Base-by-base conservation (phyloP, 176 grass and related monocot species). In the Eragrostis curvula region DNA sequence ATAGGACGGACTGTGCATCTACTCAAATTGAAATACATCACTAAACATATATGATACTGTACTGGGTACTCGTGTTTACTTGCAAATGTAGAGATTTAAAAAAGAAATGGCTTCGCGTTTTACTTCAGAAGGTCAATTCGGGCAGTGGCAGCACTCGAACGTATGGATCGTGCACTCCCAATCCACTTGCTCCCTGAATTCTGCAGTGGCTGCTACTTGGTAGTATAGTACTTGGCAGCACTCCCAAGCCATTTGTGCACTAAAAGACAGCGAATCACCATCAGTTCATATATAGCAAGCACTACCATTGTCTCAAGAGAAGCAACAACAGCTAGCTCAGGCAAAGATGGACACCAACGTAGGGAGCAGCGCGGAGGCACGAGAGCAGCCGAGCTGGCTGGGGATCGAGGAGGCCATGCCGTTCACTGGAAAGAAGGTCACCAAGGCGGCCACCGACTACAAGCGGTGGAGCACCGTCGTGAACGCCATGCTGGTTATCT, bases 401-500 rank as follows among this genome's bases (percentile, higher is more conserved):
- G 58, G 8, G 72, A 67, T 71, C n/a, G 66, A 85, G 66, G 83
- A 83, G 79, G 79, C 7, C n/a, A 21, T 66, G 60, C 42, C 73
- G 68, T 42, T 86, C n/a, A 43, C 49, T 42, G 45, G 50, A 57
- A 90, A 81, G 77, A 85, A 73, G 71, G 8, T 1, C 21, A 11
- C 18, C 39, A 84, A 85, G 42, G 16, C 17, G 51, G 8, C 78
- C 29, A 5, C 12, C 15, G 17, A 17, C 85, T 40, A 3, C 52
- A 28, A 12, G 76, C 76, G 70, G 70, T 81, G 82, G 61, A 68
- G 76, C 68, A 52, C 50, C 16, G 14, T 25, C 10, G 66, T 62
- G 69, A 84, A 83, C 6, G 86, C 80, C 14, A 39, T 48, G 39
- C 36, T 71, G 10, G 57, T 88, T 36, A 74, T 7, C 70, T 32